Conservation (phyloP, 495 filamentous ascomycete genomes). For the Daldinia bambusicola region DNA sequence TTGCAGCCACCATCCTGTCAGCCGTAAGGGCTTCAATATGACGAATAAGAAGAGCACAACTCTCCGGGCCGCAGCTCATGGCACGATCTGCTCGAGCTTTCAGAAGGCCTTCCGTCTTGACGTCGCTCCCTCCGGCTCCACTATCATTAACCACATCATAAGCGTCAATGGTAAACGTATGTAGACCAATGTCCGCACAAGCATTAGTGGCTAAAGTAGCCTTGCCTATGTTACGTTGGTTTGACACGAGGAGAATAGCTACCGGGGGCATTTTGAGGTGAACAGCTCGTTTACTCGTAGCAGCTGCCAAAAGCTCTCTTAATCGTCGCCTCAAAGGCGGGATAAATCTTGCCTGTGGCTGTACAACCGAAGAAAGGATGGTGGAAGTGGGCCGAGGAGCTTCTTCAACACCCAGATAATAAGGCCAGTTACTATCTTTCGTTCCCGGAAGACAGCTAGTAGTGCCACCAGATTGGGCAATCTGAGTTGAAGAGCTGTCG, state of each 20-base stretch:
- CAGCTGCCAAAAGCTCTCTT: constrained; percentile 85
- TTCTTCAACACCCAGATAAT: constrained; percentile 80
- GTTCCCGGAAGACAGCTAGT: constrained; percentile 79
- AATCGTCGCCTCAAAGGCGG: constrained; percentile 78
- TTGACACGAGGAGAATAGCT: constrained; percentile 86
- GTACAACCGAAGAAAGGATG: constrained; percentile 51
- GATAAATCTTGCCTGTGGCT: constrained; percentile 57
- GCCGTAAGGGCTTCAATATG: constrained; percentile 93
- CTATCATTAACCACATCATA: constrained; percentile 94
- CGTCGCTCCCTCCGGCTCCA: constrained; percentile 84
- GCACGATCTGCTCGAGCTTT: constrained; percentile 88
- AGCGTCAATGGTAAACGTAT: constrained; percentile 88
- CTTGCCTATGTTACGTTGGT: constrained; percentile 93
- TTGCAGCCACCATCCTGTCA: constrained; percentile 83
- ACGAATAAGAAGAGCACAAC: constrained; percentile 81
- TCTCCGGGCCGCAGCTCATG: constrained; percentile 84
- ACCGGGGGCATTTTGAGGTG: constrained; percentile 87
- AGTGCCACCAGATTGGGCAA: constrained; percentile 87
- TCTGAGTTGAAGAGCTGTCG: constrained; percentile 82
- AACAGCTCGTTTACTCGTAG: constrained; percentile 87
- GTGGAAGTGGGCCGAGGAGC: constrained; percentile 53
- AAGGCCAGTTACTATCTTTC: constrained; percentile 80
- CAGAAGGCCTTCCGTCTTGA: constrained; percentile 90
- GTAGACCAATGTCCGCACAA: constrained; percentile 87
- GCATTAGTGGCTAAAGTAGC: constrained; percentile 77